Evolutionary conservation across 441 rosid species (phyloP).

Genomic region (Hura crepitans): DNA sequence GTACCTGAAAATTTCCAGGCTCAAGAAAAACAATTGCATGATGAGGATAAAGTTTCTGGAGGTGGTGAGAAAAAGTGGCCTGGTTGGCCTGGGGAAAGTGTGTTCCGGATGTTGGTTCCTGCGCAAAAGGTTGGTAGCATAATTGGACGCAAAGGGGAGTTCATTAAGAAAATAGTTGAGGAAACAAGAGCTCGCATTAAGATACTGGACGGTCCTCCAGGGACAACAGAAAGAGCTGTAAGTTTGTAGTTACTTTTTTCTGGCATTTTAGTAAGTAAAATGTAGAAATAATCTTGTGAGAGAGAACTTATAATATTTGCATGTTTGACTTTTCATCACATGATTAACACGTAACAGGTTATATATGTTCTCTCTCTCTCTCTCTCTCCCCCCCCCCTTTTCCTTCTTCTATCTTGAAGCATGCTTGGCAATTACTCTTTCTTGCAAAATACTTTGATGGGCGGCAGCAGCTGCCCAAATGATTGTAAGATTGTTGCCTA

Average conservation of each 20-base stretch:
- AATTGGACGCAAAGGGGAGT: slow-evolving; percentile 97
- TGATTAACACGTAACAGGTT: too few relatives aligned
- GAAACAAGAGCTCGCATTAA: slow-evolving; percentile 97
- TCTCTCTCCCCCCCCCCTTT: too few relatives aligned
- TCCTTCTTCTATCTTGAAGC: background rate
- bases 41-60: slow-evolving; percentile 38
- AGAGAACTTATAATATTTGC: background rate
- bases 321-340: background rate
- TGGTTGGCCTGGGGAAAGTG: slow-evolving; percentile 99
- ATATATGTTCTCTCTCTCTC: background rate
- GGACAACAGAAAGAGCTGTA: slow-evolving; percentile 96
- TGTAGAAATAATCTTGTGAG: background rate
- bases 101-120: slow-evolving; percentile 96
- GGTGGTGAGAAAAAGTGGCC: slow-evolving; percentile 91
- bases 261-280: slow-evolving; percentile 9
- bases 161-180: slow-evolving; percentile 92
- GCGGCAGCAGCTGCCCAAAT: background rate
- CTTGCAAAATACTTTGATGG: background rate
- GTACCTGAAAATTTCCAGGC: slow-evolving; percentile 34
- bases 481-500: background rate
- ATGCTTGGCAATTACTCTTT: background rate
- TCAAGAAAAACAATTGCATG: slow-evolving; percentile 42
- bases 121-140: slow-evolving; percentile 97
- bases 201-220: slow-evolving; percentile 99
- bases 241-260: slow-evolving; percentile 39